These are phyloP conservation scores for Luzula sylvatica DNA, from an alignment of 176 grass and related monocot genomes.

Conservation along the genomic window DNA sequence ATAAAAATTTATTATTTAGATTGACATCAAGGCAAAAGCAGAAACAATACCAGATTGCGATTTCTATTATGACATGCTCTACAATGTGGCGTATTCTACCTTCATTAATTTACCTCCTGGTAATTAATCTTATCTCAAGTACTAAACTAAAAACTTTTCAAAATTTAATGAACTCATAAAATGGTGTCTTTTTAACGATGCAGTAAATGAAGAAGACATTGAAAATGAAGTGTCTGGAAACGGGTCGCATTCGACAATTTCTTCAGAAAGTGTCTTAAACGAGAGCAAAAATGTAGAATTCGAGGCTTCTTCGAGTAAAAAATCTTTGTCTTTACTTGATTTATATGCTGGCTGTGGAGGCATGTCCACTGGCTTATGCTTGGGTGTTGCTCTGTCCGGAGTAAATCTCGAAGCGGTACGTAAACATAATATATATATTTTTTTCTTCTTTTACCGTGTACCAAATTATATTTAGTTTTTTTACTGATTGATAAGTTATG, in stretches of 20 bases:
- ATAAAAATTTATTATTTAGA: constrained; percentile 17
- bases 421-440: too few species aligned
- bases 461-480: too few species aligned
- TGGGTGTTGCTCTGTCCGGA: constrained; percentile 56
- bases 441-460: not conserved
- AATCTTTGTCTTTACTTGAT: constrained; percentile 41
- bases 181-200: too few species aligned
- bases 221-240: not conserved
- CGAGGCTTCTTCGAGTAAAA: constrained; percentile 4
- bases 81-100: constrained; percentile 57
- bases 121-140: constrained; percentile 10
- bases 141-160: not conserved
- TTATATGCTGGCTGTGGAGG: constrained; percentile 87
- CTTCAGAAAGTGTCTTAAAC: constrained; percentile 26
- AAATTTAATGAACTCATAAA: not conserved
- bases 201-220: too few species aligned
- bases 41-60: constrained; percentile 33
- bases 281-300: constrained; percentile 18
- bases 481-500: too few species aligned
- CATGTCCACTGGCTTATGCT: constrained; percentile 82
- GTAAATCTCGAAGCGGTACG: constrained; percentile 61
- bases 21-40: constrained; percentile 29
- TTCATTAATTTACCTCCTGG: constrained; percentile 58
- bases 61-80: constrained; percentile 79
- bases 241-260: constrained; percentile 33